Evolutionary conservation across 2,329 filamentous ascomycete species (phyloP), one percentile per base, ranked within the genome.

Genomic region (Cercospora sp.): DNA sequence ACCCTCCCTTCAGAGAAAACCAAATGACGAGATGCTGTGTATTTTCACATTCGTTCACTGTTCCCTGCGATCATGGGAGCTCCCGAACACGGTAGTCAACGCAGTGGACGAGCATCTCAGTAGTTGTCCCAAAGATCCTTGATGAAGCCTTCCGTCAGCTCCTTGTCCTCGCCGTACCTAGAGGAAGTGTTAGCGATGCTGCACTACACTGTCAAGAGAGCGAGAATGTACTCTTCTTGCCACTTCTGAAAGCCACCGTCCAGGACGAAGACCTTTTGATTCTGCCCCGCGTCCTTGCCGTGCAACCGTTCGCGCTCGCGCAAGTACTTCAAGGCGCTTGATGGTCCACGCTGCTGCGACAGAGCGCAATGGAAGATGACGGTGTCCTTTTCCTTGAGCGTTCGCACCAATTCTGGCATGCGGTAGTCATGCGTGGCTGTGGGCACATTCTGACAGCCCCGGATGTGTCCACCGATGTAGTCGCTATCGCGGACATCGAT

Each of bases 331-430:
- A 97, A 81, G 3, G 95, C 95, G 3, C 94, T 93, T 61, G 87
- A 87, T 0, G 95, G 95, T 0, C 95, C 95, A 0, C 95, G 86
- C 81, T 97, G 91, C 82, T 98, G 95, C 73, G 91, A 94, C 65
- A 98, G 83, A 18, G 92, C 91, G 81, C 95, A 99, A 82, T 99
- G 95, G 80, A 99, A 99, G 1, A 99, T 88, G 13, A 99, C 93
- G 10, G 86, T 90, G 66, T 95, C 88, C 79, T 93, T 93, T 77
- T 90, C 88, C 72, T 88, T 83, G 59, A 97, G 86, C 53, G 86
- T 89, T 66, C 92, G 88, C 12, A 97, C 85, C n/a, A 99, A 87
- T 71, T 93, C 92, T 0, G 94, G 91, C 79, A 95, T 88, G 73
- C 86, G 88, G 77, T 87, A 87, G 75, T 97, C 92, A 60, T 98